Evolutionary conservation across 2,329 filamentous ascomycete genomes (phyloP), one percentile per base, ranked within the genome.

Genomic region (Metarhizium guizhouense): DNA sequence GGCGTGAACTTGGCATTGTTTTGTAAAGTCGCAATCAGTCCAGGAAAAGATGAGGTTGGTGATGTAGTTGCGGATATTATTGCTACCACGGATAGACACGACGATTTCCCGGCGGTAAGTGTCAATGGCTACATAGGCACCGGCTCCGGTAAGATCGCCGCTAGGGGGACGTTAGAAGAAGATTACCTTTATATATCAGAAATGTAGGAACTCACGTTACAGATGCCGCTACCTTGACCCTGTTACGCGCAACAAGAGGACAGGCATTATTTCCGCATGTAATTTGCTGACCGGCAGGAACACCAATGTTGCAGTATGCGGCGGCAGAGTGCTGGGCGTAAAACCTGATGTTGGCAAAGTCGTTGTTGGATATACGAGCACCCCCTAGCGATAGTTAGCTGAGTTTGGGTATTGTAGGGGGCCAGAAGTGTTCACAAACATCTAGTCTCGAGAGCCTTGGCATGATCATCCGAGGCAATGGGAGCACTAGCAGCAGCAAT

Each of bases 61-160:
- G 60, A 86, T 72, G 76, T 77, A 86, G 74, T 87, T 87, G 52
- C 76, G 76, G 57, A 84, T 61, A 47, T 79, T 81, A 57, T 68
- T 67, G 52, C 78, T 81, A 61, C 86, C 85, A 45, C 83, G 79
- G 69, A 85, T 75, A 34, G 81, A 74, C 47, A 86, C 65, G 50
- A 87, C 79, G 57, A 88, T 82, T 56, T 81, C 72, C 55, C 74
- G 61, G 59, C 73, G 75, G 25, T 64, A 65, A n/a, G 70, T 59
- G 64, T 85, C 82, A 29, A 75, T 68, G 32, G 76, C 74, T 25
- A 83, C 72, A 56, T 79, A 80, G 56, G 77, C 80, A 40, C 74
- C 68, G 48, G 78, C 72, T 56, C 77, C 77, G 3, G 77, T 75
- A 30, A 62, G 36, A 10, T 58, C 50, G 7, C 73, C 76, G 30